These are phyloP conservation scores for Lactarius indigo DNA, from an alignment of 768 basidiomycete species.

Conservation along the genomic window DNA sequence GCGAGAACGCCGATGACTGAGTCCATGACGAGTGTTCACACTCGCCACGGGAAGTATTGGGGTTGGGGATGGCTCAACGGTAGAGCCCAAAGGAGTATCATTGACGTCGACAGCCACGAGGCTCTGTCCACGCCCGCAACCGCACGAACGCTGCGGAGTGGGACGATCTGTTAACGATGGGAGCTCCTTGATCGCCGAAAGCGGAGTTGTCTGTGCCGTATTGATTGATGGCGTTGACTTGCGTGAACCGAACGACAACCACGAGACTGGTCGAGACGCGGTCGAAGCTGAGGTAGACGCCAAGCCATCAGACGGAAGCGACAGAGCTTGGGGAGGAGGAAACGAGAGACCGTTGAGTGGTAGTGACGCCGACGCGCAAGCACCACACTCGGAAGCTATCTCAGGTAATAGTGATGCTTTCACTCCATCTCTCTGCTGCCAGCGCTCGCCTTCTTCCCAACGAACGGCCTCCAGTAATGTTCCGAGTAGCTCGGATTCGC, in stretches of 20 bases:
- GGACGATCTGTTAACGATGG: background rate
- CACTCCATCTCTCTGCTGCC: slow-evolving; percentile 1
- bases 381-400: slow-evolving; percentile 16
- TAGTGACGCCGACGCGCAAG: slow-evolving; percentile 15
- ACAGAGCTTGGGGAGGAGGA: background rate
- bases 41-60: background rate
- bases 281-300: slow-evolving; percentile 9
- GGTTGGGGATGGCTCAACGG: background rate
- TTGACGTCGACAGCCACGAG: slow-evolving; percentile 22
- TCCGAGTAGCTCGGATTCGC: slow-evolving; percentile 19
- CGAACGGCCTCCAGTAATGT: slow-evolving; percentile 12
- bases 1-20: background rate
- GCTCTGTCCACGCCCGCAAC: slow-evolving; percentile 19
- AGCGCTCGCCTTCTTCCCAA: slow-evolving; percentile 22
- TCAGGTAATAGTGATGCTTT: slow-evolving; percentile 11
- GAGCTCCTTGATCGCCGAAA: background rate
- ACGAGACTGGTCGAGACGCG: slow-evolving; percentile 20
- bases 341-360: slow-evolving; percentile 7
- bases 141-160: slow-evolving; percentile 18
- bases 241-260: slow-evolving; percentile 25
- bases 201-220: slow-evolving; percentile 9
- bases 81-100: slow-evolving; percentile 21
- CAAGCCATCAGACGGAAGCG: background rate
- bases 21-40: slow-evolving; percentile 7
- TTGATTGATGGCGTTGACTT: slow-evolving; percentile 13